A percentile compares a stretch with the other conserved stretches of the same genome.
Conservation (phyloP, 768 basidiomycete species). For the Auriscalpium microsporum region DNA sequence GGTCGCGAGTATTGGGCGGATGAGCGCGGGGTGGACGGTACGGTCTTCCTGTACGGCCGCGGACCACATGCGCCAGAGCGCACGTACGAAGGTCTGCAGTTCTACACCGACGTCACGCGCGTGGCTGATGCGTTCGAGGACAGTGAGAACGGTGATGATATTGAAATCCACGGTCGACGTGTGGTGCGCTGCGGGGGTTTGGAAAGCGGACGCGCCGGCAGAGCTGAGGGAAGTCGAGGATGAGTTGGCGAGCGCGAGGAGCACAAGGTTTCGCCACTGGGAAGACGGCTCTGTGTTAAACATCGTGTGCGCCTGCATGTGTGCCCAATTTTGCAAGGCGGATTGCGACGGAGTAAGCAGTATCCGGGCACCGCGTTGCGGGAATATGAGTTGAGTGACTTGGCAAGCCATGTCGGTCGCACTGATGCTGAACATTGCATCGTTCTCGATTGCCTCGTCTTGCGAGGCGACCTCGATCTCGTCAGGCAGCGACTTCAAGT, state of each 20-base stretch:
- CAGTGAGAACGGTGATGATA: conserved; percentile 7
- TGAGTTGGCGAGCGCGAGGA: conserved; percentile 11
- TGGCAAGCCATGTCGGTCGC: conserved; percentile 7
- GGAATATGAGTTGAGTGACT: conserved; percentile 10
- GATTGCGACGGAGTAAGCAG: conserved; percentile 8
- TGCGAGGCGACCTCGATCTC: not conserved
- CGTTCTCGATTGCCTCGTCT: conserved; percentile 1
- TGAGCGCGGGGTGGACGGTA: conserved; percentile 3
- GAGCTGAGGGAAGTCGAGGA: not conserved
- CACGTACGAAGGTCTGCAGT: conserved; percentile 1
- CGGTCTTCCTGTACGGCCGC: conserved; percentile 8
- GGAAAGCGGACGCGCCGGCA: not conserved
- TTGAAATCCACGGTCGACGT: conserved; percentile 7
- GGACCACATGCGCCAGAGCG: conserved; percentile 38
- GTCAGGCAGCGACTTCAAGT: conserved; percentile 15
- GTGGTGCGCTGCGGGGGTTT: not conserved
- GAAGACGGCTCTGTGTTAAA: conserved; percentile 1
- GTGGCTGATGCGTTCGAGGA: conserved; percentile 6
- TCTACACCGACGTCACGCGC: not conserved
- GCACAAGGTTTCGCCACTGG: conserved; percentile 13
- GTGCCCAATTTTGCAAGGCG: conserved; percentile 9
- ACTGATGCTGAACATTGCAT: conserved; percentile 10
- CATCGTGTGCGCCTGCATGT: conserved; percentile 5
- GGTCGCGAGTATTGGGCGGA: conserved; percentile 31
- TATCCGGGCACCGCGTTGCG: conserved; percentile 1